phyloP scores from a whole-genome alignment of 345 rosid genomes.

The Populus simonii region DNA sequence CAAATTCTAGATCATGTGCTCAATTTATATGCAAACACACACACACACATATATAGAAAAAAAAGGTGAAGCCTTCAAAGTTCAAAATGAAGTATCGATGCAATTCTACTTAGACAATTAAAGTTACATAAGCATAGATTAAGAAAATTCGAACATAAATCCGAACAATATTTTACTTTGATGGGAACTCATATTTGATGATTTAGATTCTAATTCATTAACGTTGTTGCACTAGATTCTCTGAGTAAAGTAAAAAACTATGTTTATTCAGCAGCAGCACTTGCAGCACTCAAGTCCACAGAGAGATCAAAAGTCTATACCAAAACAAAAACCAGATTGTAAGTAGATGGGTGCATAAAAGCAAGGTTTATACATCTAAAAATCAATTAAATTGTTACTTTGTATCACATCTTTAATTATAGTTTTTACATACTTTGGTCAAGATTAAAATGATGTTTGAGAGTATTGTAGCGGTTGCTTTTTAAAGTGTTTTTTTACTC shows the following conservation, averaged over 20 bases:
- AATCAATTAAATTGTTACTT: too few species aligned
- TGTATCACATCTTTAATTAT: too few species aligned
- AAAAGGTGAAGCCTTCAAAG: too few species aligned
- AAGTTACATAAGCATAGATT: background rate
- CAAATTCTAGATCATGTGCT: too few species aligned
- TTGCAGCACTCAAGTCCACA: conserved; percentile 82
- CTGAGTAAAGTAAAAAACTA: background rate
- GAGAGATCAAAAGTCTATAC: conserved; percentile 66
- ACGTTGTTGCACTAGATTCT: background rate
- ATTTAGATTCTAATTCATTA: background rate
- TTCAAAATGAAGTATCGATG: too few species aligned
- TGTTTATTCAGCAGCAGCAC: conserved; percentile 45
- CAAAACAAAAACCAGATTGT: background rate
- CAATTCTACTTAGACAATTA: background rate
- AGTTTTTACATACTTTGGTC: too few species aligned
- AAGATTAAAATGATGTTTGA: too few species aligned
- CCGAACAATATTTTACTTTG: background rate
- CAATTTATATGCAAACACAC: too few species aligned
- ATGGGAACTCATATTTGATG: background rate
- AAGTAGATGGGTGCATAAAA: background rate
- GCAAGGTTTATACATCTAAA: too few species aligned
- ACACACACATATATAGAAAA: too few species aligned
- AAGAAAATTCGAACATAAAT: background rate
- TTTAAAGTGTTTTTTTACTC: too few species aligned
- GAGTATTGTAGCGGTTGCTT: too few species aligned